phyloP scores from a whole-genome alignment of 257 asterid species.

The Salvia splendens region DNA sequence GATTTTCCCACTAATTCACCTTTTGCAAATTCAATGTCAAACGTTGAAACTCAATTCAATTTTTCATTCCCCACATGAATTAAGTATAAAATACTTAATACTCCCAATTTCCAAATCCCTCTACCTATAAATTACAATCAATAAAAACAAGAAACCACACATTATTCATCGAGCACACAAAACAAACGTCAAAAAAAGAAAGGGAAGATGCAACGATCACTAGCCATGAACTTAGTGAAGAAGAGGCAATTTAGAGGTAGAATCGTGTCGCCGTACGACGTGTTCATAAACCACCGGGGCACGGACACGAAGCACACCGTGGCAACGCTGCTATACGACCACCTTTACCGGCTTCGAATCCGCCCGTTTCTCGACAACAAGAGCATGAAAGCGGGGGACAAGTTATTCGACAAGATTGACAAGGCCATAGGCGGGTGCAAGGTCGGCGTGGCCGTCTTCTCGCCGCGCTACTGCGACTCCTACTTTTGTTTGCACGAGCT shows the following conservation, averaged over 20 bases:
- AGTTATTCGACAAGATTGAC: constrained; percentile 61
- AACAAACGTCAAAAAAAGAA: background rate
- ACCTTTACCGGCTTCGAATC: constrained; percentile 43
- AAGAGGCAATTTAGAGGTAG: background rate
- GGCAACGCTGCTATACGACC: constrained; percentile 65
- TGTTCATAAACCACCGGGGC: constrained; percentile 81
- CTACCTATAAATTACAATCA: background rate
- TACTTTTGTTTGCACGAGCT: constrained; percentile 75
- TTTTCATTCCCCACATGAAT: constrained; percentile 8
- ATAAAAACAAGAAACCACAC: background rate
- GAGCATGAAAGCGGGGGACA: constrained; percentile 84
- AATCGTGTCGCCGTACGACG: constrained; percentile 44
- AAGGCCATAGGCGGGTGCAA: constrained; percentile 51
- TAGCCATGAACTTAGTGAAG: constrained; percentile 32
- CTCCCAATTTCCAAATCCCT: background rate
- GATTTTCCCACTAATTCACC: too few relatives aligned
- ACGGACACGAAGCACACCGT: constrained; percentile 73
- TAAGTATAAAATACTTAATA: background rate
- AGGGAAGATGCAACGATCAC: constrained; percentile 43
- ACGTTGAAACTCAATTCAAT: background rate
- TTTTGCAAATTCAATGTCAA: constrained; percentile 33
- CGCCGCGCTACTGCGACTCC: constrained; percentile 76
- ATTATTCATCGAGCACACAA: background rate
- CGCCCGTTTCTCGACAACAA: constrained; percentile 80
- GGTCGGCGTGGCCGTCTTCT: constrained; percentile 69